Base-by-base conservation (phyloP, 176 grass and related monocot genomes). In the Rhynchospora tenuis region DNA sequence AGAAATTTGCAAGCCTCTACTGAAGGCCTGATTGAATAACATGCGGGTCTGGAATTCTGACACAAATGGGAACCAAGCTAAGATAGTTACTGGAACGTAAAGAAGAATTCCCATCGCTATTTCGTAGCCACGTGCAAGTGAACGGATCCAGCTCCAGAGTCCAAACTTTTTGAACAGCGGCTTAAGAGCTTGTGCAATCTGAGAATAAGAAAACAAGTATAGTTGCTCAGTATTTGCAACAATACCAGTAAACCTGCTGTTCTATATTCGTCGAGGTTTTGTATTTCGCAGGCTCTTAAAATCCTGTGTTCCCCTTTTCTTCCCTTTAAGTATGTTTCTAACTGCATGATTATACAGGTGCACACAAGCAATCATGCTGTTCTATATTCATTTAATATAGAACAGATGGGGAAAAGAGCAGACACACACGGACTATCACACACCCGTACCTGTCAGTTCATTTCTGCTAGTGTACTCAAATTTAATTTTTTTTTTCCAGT, bases 11-110 rank as follows among this genome's bases (percentile, higher is more conserved):
- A 94, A 82, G 11, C 94, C 94, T 86, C 92, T 92, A 68, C 94
- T 97, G 46, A 97, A 97, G 1, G 90, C 94, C 82, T 97, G 94
- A 84, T 94, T 97, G 79, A 97, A 97, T 12, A 97, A 87, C 94
- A 97, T 92, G 22, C 94, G 92, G 0, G 92, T 97, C 73, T 97
- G 94, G 57, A 94, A 92, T 82, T 97, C 94, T 0, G 94, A 94
- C 38, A 94, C 90, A 65, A 97, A 92, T 42, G 94, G 94, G 8
- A 97, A 97, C 94, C 94, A 97, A 71, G 94, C 77, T 79, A 97
- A 66, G 78, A 97, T 84, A 24, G 90, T 86, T 17, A 98, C 85
- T 5, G 95, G 92, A 75, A 87, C 87, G 52, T 91, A 91, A 12
- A 93, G 92, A 54, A 92, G 67, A 75, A 94, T 43, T 12, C 92